A percentile compares a stretch with the other conserved stretches of the same genome.
Conservation (phyloP, 2,329 filamentous ascomycete genomes). For the Aspergillus tubingensis region DNA sequence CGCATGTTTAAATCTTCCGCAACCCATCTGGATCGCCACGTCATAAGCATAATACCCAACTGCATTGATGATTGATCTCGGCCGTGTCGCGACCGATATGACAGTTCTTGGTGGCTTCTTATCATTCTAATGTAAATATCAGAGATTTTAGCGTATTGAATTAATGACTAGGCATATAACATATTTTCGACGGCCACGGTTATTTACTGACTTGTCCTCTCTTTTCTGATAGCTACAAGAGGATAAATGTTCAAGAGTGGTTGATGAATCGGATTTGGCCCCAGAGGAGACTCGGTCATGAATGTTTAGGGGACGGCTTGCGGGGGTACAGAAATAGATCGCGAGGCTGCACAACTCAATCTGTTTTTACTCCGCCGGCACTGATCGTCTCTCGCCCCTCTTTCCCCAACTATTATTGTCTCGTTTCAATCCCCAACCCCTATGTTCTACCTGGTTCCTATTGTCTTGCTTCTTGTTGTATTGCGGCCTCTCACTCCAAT, state of each 20-base stretch:
- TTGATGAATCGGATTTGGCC: no score
- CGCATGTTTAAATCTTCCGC: not conserved
- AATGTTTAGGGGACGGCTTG: no score
- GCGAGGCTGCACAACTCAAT: not conserved
- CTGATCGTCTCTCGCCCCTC: not conserved
- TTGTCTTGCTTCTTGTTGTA: not conserved
- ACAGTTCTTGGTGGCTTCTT: not conserved
- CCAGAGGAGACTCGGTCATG: no score
- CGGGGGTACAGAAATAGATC: not conserved
- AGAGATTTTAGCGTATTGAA: not conserved
- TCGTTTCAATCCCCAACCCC: not conserved
- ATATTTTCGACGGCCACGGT: no score
- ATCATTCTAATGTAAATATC: not conserved
- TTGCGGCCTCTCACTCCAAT: not conserved
- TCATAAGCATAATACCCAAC: not conserved
- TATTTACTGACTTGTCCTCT: no score
- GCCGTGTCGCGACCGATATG: not conserved
- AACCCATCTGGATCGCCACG: not conserved
- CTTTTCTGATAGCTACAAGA: no score
- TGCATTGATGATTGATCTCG: not conserved
- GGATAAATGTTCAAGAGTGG: no score
- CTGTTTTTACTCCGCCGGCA: not conserved
- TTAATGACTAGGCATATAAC: not conserved
- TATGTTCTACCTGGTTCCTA: not conserved
- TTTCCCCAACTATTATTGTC: not conserved